Evolutionary conservation across 2,329 filamentous ascomycete species (phyloP), one percentile per base, ranked within the genome.

Genomic region (Cylindrodendrum hubeiense): DNA sequence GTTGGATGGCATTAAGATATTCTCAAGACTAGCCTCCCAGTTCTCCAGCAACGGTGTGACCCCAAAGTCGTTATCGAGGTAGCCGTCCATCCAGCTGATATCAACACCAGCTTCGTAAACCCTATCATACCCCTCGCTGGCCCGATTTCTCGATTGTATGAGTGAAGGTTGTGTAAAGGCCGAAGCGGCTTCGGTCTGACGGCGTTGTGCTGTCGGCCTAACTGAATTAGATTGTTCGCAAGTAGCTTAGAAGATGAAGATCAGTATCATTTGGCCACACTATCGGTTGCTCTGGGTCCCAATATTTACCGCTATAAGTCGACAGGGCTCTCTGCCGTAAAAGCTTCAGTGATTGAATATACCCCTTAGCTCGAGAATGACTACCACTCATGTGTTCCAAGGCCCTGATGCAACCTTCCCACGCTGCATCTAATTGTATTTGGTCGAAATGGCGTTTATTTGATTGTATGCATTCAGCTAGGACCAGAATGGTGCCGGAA

Each of bases 11-110:
- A 57, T 3, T 3, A 57, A 21, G 3, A 49, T 44, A 28, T 28
- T 50, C 22, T 57, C 54, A 19, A 57, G 46, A 28, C 47, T 22
- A 13, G 44, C 22, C 5, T 39, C 54, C 44, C 43, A 49, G 22
- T 57, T 49, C 19, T 30, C 43, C 3, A 57, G 54, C 8, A 41
- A 24, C 4, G 54, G 54, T 12, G 33, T 49, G 3, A 49, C 47
- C 28, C 33, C 43, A 7, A 57, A 28, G 9, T 39, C 33, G 9
- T 39, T 22, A 10, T 39, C 19, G 15, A 57, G 28, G 13, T 47
- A 19, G 5, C 24, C 54, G 17, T 22, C 9, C 8, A 56, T 10
- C 21, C 28, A n/a, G 4, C n/a, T 12, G 5, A 21, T 15, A 8
- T 21, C 52, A 12, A 8, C 9, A 2, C 7, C 33, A 12, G 15